Percentiles rank a stretch among this genome's conserved stretches.
phyloP scores from a whole-genome alignment of 2,329 filamentous ascomycete genomes.

The Microcyclospora pomicola region DNA sequence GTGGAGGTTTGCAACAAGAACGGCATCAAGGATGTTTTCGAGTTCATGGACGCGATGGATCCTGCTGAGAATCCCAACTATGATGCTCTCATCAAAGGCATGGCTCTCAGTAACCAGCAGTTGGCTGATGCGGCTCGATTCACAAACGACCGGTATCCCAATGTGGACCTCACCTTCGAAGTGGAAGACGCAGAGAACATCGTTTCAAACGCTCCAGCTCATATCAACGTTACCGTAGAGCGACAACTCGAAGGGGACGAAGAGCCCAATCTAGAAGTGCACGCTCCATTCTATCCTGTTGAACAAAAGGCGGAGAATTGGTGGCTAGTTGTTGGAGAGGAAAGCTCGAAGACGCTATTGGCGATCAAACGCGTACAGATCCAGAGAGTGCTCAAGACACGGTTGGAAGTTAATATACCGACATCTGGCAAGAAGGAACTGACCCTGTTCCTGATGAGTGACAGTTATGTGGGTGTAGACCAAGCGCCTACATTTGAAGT shows the following conservation, averaged over 20 bases:
- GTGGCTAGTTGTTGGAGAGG: slow-evolving; percentile 95
- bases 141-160: slow-evolving; percentile 92
- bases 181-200: slow-evolving; percentile 70
- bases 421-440: slow-evolving; percentile 71
- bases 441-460: slow-evolving; percentile 90
- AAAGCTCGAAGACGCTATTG: slow-evolving; percentile 71
- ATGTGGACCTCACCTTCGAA: slow-evolving; percentile 81
- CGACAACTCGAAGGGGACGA: slow-evolving; percentile 63
- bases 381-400: slow-evolving; percentile 59
- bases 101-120: slow-evolving; percentile 69
- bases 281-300: slow-evolving; percentile 84
- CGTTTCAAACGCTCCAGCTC: slow-evolving; percentile 64
- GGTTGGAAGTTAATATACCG: slow-evolving; percentile 78
- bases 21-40: slow-evolving; percentile 82
- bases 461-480: slow-evolving; percentile 93
- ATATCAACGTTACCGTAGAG: slow-evolving; percentile 71
- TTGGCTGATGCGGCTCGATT: slow-evolving; percentile 83
- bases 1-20: slow-evolving; percentile 71
- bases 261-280: slow-evolving; percentile 68
- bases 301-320: slow-evolving; percentile 86
- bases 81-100: slow-evolving; percentile 57
- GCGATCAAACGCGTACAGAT: slow-evolving; percentile 93
- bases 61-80: slow-evolving; percentile 83
- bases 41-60: slow-evolving; percentile 99
- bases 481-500: slow-evolving; percentile 85